phyloP scores from a whole-genome alignment of 495 filamentous ascomycete species.

The Neurospora hispaniola region DNA sequence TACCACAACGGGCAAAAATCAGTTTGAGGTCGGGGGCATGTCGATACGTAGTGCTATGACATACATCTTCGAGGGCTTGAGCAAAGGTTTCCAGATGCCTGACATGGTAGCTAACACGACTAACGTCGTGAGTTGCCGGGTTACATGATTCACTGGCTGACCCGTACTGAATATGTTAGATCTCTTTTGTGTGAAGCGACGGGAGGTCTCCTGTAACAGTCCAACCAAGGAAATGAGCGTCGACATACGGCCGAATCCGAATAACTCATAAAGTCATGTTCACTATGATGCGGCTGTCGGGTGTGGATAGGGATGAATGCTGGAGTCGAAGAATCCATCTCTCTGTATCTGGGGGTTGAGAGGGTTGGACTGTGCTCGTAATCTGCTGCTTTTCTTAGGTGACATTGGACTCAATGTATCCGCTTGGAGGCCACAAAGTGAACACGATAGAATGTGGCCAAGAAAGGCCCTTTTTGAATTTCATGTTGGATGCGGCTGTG shows the following conservation, averaged over 20 bases:
- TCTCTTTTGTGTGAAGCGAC: background rate
- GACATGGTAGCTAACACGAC: constrained; percentile 42
- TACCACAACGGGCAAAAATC: constrained; percentile 9
- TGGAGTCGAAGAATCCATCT: constrained; percentile 2
- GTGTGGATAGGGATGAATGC: constrained; percentile 36
- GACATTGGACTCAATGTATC: background rate
- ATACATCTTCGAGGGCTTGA: constrained; percentile 35
- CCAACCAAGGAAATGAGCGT: background rate
- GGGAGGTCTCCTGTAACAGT: background rate
- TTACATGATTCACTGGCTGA: constrained; percentile 30
- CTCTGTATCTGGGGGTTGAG: background rate
- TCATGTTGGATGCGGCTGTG: background rate
- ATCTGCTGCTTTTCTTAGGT: background rate
- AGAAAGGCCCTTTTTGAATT: background rate
- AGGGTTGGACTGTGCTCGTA: background rate
- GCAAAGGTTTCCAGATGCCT: constrained; percentile 40
- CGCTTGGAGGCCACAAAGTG: background rate
- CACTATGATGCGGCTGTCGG: constrained; percentile 24
- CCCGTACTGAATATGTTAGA: constrained; percentile 30
- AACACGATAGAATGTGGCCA: background rate
- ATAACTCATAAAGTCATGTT: constrained; percentile 33
- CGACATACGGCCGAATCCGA: constrained; percentile 37
- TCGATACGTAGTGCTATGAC: constrained; percentile 11
- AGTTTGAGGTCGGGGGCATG: background rate
- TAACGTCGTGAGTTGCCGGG: constrained; percentile 40